phyloP scores from a whole-genome alignment of 179 eudicot species.

The Carnegiea gigantea region DNA sequence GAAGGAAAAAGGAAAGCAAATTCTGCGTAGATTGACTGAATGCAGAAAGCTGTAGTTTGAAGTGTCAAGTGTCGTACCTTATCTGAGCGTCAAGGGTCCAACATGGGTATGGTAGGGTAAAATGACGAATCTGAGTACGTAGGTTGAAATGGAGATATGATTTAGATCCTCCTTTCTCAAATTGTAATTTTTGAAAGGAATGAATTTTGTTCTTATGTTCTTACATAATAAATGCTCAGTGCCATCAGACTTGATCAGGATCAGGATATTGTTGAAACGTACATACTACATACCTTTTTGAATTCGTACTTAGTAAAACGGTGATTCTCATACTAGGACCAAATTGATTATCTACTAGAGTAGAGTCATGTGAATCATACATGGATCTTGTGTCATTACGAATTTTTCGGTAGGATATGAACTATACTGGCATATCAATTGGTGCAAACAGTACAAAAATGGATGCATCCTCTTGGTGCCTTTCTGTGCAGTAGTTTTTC shows the following conservation, averaged over 20 bases:
- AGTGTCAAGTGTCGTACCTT: too few relatives aligned
- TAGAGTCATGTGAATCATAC: not conserved
- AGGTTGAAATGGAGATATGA: not conserved
- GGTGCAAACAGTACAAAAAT: not conserved
- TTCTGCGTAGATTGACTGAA: too few relatives aligned
- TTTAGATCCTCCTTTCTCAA: not conserved
- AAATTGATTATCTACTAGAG: not conserved
- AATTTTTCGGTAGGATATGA: not conserved
- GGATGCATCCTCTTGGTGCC: not conserved
- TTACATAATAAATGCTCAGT: not conserved
- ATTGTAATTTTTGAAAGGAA: not conserved
- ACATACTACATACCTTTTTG: too few relatives aligned
- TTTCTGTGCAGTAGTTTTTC: not conserved
- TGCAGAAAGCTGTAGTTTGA: too few relatives aligned
- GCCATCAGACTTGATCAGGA: not conserved
- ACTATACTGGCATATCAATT: not conserved
- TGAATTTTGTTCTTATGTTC: not conserved
- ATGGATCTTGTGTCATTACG: not conserved
- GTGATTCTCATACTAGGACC: not conserved
- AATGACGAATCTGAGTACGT: too few relatives aligned
- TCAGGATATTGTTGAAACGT: not conserved
- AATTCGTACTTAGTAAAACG: not conserved
- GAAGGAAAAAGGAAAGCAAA: too few relatives aligned
- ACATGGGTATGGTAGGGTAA: too few relatives aligned
- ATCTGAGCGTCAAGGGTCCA: too few relatives aligned